Evolutionary conservation across 2,329 filamentous ascomycete genomes (phyloP).

Genomic region (Sclerotinia spermophila): DNA sequence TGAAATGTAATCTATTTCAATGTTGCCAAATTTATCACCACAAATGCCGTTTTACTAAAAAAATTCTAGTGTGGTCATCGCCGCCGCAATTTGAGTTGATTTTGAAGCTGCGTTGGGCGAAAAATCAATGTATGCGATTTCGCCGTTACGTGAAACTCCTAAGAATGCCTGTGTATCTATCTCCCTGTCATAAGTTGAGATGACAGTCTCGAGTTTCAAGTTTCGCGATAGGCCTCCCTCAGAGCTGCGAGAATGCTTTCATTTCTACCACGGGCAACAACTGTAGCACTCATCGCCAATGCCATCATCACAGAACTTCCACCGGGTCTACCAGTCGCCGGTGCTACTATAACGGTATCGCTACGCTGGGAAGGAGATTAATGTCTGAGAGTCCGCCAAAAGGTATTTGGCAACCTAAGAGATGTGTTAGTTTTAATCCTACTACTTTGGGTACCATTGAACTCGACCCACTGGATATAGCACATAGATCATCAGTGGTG

Average conservation of each 20-base stretch:
- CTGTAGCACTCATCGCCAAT: conserved; percentile 46
- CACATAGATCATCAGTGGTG: conserved; percentile 20
- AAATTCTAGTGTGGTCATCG: conserved; percentile 17
- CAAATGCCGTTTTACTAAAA: conserved; percentile 17
- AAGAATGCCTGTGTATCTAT: conserved; percentile 14
- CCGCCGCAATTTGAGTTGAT: conserved; percentile 17
- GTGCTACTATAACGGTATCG: conserved; percentile 45
- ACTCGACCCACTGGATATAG: not conserved
- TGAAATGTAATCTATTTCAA: conserved; percentile 19
- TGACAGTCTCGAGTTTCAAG: conserved; percentile 4
- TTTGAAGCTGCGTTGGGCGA: conserved; percentile 18
- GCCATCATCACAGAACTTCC: conserved; percentile 44
- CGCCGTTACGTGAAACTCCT: conserved; percentile 12
- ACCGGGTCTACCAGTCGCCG: conserved; percentile 46
- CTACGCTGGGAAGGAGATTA: conserved; percentile 45
- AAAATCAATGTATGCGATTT: conserved; percentile 23
- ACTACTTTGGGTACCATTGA: not conserved
- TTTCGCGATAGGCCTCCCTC: not conserved
- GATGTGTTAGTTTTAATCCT: not conserved
- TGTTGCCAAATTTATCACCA: conserved; percentile 20
- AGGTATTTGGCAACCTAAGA: conserved; percentile 36
- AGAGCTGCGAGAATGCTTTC: conserved; percentile 34
- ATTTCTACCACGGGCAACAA: conserved; percentile 49
- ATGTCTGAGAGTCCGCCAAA: conserved; percentile 45
- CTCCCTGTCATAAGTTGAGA: conserved; percentile 17